Percentiles rank a stretch among this genome's conserved stretches.
Evolutionary conservation across 1,139 yeast species (phyloP).

Genomic region (Yarrowia galli): DNA sequence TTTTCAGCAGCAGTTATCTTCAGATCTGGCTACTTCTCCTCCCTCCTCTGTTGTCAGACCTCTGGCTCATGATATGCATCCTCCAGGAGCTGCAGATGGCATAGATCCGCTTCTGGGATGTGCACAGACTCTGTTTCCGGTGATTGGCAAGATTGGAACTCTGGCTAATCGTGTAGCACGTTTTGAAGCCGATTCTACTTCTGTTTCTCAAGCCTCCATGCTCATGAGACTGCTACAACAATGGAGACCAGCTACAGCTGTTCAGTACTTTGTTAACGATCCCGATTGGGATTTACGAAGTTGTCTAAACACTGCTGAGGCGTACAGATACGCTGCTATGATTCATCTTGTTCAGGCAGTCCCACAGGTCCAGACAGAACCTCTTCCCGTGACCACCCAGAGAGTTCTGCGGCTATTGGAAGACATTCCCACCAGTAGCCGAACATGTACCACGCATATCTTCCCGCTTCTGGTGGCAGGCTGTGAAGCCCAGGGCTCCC

Average conservation of each 20-base stretch:
- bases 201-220: neutral
- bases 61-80: slow-evolving; percentile 13
- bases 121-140: slow-evolving; percentile 66
- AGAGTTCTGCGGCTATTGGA: slow-evolving; percentile 66
- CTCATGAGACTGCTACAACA: slow-evolving; percentile 39
- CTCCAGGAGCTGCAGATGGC: slow-evolving; percentile 45
- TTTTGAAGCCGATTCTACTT: neutral
- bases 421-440: slow-evolving; percentile 66
- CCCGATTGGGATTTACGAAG: slow-evolving; percentile 64
- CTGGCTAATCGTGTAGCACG: slow-evolving; percentile 57
- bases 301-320: slow-evolving; percentile 72
- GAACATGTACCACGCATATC: slow-evolving; percentile 64
- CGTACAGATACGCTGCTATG: slow-evolving; percentile 65
- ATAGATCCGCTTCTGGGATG: slow-evolving; percentile 73
- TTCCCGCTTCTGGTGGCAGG: slow-evolving; percentile 69
- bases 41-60: neutral
- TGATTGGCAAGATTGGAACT: slow-evolving; percentile 68
- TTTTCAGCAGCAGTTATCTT: slow-evolving; percentile 13
- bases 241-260: slow-evolving; percentile 19
- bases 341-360: slow-evolving; percentile 71
- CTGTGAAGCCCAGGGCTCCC: slow-evolving; percentile 69
- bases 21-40: neutral
- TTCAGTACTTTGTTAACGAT: slow-evolving; percentile 47
- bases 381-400: slow-evolving; percentile 65
- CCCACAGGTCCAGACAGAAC: slow-evolving; percentile 66